Evolutionary conservation across 1,284 basidiomycete species (phyloP).

Genomic region (Ceratobasidium sp.): DNA sequence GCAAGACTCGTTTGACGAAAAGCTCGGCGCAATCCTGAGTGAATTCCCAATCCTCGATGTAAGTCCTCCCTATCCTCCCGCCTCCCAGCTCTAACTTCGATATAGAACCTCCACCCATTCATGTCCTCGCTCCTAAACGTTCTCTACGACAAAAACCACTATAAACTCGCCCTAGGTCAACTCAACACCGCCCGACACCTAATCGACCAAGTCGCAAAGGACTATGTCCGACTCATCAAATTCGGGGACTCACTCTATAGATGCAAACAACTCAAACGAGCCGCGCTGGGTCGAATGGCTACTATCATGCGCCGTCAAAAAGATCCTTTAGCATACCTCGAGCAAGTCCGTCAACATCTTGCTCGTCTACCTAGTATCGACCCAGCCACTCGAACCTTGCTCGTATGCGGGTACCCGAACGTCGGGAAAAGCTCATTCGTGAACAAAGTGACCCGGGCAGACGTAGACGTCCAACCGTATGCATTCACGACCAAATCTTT

Average conservation of each 20-base stretch:
- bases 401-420: conserved; percentile 97
- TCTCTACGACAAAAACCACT: conserved; percentile 98
- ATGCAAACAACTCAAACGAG: conserved; percentile 96
- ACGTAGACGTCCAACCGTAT: conserved; percentile 97
- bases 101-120: conserved; percentile 93
- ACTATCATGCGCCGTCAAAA: conserved; percentile 98
- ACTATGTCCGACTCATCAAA: conserved; percentile 94
- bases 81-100: not conserved
- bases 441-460: conserved; percentile 97
- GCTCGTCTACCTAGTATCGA: conserved; percentile 96
- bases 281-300: conserved; percentile 96
- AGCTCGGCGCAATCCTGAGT: conserved; percentile 90
- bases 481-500: conserved; percentile 98
- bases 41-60: conserved; percentile 99
- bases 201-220: conserved; percentile 95
- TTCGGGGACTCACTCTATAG: conserved; percentile 96
- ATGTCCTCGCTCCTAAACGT: conserved; percentile 94
- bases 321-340: conserved; percentile 94
- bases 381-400: conserved; percentile 94
- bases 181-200: conserved; percentile 93
- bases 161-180: conserved; percentile 96
- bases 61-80: conserved; percentile 54
- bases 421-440: conserved; percentile 98
- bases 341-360: conserved; percentile 97
- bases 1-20: conserved; percentile 97